Base-by-base conservation (phyloP, 441 rosid species). In the Isatis lusitanica region DNA sequence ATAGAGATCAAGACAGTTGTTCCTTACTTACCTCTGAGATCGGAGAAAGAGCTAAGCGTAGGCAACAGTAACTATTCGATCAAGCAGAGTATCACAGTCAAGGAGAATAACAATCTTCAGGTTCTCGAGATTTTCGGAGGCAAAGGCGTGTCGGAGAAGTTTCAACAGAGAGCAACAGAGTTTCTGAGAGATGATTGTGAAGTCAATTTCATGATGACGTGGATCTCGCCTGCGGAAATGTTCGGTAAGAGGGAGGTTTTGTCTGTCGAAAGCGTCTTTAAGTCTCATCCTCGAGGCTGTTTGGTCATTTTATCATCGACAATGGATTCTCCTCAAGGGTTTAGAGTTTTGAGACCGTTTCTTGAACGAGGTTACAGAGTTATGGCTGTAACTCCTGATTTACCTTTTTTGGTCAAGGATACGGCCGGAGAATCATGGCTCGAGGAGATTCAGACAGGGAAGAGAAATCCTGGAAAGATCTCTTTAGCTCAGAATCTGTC, bases 401-500 rank as follows among this genome's bases (percentile, higher is more conserved):
- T 88, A 6, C 67, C 84, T 2, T 85, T 70, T 64, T 68, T 88
- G 16, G 68, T 88, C 16, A 82, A 77, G 48, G 74, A 70, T 60
- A 88, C 91, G 4, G 83, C 87, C 0, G 90, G 83, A 13, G 83
- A 80, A 52, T 35, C 81, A 0, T 88, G 93, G 93, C 83, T 80
- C 3, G 42, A 76, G 4, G 79, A 81, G 56, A 79, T 88, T 63
- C 73, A 52, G 73, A 65, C 66, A 0, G 87, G 91, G 30, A 79
- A 71, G 57, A 82, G 74, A 52, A 87, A 85, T 66, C 85, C 90
- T 0, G 93, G 93, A 6, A 85, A 75, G 71, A 83, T 88, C 9
- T 74, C 93, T 2, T 42, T 88, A 46, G 82, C 86, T 60, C 91
- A 88, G 43, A 88, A 88, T 42, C 72, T 88, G 0, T 88, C 93